Evolutionary conservation across 495 filamentous ascomycete genomes (phyloP).

Genomic region (Bathelium albidoporum): DNA sequence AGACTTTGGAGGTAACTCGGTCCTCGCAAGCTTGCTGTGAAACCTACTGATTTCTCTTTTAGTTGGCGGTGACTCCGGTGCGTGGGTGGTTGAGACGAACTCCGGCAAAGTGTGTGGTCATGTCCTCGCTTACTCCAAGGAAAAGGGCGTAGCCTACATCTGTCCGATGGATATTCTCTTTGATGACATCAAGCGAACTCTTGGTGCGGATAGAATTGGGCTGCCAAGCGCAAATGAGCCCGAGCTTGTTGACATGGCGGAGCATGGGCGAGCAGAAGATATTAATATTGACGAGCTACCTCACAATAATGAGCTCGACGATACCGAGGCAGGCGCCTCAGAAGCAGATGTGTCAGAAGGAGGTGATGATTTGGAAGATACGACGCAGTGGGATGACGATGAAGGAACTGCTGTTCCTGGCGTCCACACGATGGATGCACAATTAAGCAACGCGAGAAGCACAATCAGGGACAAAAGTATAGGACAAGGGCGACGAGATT

Average conservation of each 20-base stretch:
- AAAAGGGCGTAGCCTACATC: conserved; percentile 71
- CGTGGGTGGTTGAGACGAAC: conserved; percentile 81
- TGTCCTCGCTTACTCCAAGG: conserved; percentile 74
- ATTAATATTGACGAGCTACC: neutral
- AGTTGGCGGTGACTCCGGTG: conserved; percentile 84
- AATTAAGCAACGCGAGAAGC: neutral
- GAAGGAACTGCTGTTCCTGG: neutral
- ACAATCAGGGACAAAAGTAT: neutral
- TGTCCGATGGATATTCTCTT: conserved; percentile 88
- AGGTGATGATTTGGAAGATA: neutral
- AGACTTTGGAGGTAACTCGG: conserved; percentile 50
- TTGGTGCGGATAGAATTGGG: conserved; percentile 46
- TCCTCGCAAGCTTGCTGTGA: neutral
- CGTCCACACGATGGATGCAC: neutral
- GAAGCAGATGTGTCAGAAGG: neutral
- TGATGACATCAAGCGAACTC: conserved; percentile 67
- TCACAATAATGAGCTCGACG: neutral
- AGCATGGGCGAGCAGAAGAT: neutral
- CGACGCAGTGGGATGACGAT: neutral
- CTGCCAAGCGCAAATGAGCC: conserved; percentile 38
- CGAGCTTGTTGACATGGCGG: neutral
- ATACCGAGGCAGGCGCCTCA: neutral
- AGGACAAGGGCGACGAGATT: neutral
- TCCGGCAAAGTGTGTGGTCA: conserved; percentile 78
- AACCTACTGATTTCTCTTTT: conserved; percentile 28